phyloP scores from a whole-genome alignment of 2,329 filamentous ascomycete genomes.

The Dryadomyces quercivorus region DNA sequence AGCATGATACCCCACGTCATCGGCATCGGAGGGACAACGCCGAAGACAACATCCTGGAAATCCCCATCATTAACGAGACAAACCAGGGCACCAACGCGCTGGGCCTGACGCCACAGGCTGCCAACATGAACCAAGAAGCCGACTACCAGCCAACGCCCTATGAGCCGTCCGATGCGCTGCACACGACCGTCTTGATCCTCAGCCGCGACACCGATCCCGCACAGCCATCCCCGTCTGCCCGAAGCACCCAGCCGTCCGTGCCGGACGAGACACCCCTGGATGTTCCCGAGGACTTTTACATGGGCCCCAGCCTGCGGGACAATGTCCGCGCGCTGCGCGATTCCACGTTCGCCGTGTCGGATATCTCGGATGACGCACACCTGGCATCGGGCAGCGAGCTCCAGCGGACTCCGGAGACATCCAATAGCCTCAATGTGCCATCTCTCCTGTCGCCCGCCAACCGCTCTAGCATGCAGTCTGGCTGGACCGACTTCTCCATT shows the following conservation, averaged over 20 bases:
- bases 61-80: neutral
- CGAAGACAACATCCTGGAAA: neutral
- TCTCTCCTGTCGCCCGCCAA: conserved; percentile 29
- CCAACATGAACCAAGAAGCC: neutral
- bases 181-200: conserved; percentile 37
- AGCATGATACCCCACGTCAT: neutral
- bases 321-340: conserved; percentile 21
- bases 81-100: neutral
- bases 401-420: conserved; percentile 23
- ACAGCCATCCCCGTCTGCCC: neutral
- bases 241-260: neutral
- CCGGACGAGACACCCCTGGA: conserved; percentile 12
- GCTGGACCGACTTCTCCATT: conserved; percentile 50
- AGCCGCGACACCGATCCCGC: conserved; percentile 28
- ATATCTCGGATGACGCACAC: conserved; percentile 18
- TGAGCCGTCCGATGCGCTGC: conserved; percentile 20
- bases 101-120: neutral
- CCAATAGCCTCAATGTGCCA: conserved; percentile 35
- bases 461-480: conserved; percentile 40
- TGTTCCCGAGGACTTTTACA: conserved; percentile 20
- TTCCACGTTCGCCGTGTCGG: conserved; percentile 19
- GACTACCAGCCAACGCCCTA: conserved; percentile 29
- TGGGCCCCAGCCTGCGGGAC: conserved; percentile 19
- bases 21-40: neutral
- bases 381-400: conserved; percentile 14